Percentiles rank a stretch among this genome's conserved stretches.
These are phyloP conservation scores for Fusarium brevicatenulatum DNA, from an alignment of 2,329 filamentous ascomycete species.

Conservation along the genomic window DNA sequence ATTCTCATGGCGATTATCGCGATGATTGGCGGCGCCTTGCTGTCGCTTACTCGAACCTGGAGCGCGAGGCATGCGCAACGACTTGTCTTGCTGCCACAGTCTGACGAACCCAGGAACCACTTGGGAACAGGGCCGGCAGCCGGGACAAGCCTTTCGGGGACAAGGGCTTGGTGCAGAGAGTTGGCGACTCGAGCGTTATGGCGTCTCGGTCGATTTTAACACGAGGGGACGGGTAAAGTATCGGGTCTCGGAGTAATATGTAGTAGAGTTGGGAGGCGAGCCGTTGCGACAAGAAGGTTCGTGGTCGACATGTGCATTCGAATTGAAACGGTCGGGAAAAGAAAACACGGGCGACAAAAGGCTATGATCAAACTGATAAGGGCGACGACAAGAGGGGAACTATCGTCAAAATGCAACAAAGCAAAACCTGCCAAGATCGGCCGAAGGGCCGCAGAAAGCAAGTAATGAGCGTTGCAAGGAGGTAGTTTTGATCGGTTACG, in stretches of 20 bases:
- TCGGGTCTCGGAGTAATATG: slow-evolving; percentile 19
- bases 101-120: slow-evolving; percentile 51
- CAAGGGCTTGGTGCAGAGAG: slow-evolving; percentile 27
- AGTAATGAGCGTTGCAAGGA: slow-evolving; percentile 19
- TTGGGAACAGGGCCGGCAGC: slow-evolving; percentile 51
- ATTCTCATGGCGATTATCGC: slow-evolving; percentile 85
- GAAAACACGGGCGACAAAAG: slow-evolving; percentile 5
- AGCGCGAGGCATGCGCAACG: slow-evolving; percentile 69
- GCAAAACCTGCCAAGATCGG: slow-evolving; percentile 33
- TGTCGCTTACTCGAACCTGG: slow-evolving; percentile 70
- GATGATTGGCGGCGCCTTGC: slow-evolving; percentile 69
- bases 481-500: slow-evolving; percentile 24
- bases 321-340: slow-evolving; percentile 22
- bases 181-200: slow-evolving; percentile 26
- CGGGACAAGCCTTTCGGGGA: slow-evolving; percentile 45
- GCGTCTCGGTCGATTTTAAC: slow-evolving; percentile 22
- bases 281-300: slow-evolving; percentile 38
- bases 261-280: slow-evolving; percentile 22
- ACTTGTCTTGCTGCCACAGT: slow-evolving; percentile 47
- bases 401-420: slow-evolving; percentile 23
- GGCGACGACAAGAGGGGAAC: slow-evolving; percentile 33
- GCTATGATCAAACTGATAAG: slow-evolving; percentile 28
- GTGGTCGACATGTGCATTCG: slow-evolving; percentile 43
- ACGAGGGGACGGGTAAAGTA: slow-evolving; percentile 17
- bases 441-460: slow-evolving; percentile 36